A percentile compares a stretch with the other conserved stretches of the same genome.
Evolutionary conservation across 495 filamentous ascomycete species (phyloP).

Genomic region (Apiosordaria backusii): DNA sequence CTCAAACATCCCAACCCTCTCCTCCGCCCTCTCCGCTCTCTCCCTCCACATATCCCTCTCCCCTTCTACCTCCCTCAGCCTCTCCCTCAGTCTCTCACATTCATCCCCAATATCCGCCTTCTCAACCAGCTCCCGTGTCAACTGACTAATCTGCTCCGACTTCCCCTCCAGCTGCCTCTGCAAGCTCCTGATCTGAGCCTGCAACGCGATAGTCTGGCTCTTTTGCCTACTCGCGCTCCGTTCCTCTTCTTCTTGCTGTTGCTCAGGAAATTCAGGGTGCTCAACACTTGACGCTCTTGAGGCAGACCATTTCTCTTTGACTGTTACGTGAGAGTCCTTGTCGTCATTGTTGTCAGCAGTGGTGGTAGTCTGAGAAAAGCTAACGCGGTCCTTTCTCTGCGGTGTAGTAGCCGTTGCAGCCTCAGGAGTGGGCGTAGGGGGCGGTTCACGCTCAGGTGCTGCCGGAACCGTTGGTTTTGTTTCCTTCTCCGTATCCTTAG

Average conservation of each 20-base stretch:
- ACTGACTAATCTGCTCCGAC: conserved; percentile 40
- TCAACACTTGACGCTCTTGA: neutral
- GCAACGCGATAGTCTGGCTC: conserved; percentile 38
- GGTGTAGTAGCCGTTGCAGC: neutral
- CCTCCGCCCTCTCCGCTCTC: conserved; percentile 51
- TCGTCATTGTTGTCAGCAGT: neutral
- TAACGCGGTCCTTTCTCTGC: neutral
- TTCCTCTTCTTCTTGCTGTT: conserved; percentile 12
- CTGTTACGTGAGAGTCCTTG: neutral
- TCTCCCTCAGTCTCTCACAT: conserved; percentile 40
- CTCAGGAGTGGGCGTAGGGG: neutral
- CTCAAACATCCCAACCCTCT: conserved; percentile 39
- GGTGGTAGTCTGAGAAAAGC: neutral
- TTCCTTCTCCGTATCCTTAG: neutral
- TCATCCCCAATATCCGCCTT: conserved; percentile 30
- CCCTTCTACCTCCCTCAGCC: conserved; percentile 41
- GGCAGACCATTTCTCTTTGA: neutral
- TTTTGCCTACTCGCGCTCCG: neutral
- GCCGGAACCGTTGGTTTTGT: neutral
- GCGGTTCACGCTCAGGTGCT: neutral
- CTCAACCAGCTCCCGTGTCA: conserved; percentile 42
- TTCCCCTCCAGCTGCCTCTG: conserved; percentile 40
- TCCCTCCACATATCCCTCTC: conserved; percentile 48
- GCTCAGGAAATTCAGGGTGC: neutral
- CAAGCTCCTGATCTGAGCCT: conserved; percentile 44